A percentile compares a stretch with the other conserved stretches of the same genome.
phyloP scores from a whole-genome alignment of 768 basidiomycete species.

The Epithele typhae region DNA sequence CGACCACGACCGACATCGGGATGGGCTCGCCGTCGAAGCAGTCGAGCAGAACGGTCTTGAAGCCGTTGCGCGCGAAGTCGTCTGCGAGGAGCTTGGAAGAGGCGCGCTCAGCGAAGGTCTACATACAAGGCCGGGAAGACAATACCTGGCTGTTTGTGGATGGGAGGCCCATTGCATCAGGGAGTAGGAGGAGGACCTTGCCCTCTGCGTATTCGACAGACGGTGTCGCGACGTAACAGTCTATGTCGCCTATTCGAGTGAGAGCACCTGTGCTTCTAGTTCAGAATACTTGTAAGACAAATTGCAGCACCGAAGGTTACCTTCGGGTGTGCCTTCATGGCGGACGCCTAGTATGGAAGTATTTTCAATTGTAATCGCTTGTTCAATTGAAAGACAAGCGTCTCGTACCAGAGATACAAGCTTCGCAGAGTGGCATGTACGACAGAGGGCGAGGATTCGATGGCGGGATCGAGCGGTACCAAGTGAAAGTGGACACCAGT shows the following conservation, averaged over 20 bases:
- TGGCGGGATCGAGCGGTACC: too few species aligned
- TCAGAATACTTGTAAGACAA: not conserved
- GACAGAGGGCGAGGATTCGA: too few species aligned
- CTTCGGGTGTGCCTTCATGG: constrained; percentile 33
- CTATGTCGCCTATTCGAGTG: constrained; percentile 32
- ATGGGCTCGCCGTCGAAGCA: constrained; percentile 33
- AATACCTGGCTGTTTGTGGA: constrained; percentile 27
- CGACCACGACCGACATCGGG: constrained; percentile 16
- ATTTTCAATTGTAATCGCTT: too few species aligned
- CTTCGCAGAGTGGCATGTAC: too few species aligned
- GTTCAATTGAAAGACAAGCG: too few species aligned
- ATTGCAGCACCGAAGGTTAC: too few species aligned
- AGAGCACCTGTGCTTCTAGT: constrained; percentile 24
- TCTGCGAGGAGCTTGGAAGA: constrained; percentile 42
- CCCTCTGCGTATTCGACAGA: constrained; percentile 35
- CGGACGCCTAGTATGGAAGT: constrained; percentile 26
- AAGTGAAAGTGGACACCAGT: too few species aligned
- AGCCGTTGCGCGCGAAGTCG: constrained; percentile 39
- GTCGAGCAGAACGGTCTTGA: constrained; percentile 33
- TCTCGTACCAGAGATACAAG: too few species aligned
- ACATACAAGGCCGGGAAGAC: too few species aligned
- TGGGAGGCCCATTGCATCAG: constrained; percentile 30
- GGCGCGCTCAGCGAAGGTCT: too few species aligned
- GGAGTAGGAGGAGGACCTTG: constrained; percentile 34
- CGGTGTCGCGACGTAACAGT: constrained; percentile 38